Percentiles rank a stretch among this genome's conserved stretches.
Evolutionary conservation across 139 green algal genomes (phyloP).

Genomic region (Chlorella sp.): DNA sequence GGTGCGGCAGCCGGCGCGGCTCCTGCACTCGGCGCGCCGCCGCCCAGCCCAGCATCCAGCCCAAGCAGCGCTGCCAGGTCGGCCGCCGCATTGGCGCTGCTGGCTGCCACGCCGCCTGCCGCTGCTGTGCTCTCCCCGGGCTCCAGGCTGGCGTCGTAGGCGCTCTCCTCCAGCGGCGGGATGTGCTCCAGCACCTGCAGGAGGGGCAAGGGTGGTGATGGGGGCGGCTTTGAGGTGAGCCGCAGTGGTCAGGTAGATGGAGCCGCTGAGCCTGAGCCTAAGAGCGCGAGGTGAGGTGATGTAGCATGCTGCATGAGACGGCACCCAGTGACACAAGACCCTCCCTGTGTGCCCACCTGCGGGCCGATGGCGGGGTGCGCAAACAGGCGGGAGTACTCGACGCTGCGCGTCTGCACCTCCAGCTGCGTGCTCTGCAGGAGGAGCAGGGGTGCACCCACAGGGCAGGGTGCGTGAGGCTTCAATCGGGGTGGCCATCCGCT

Average conservation of each 20-base stretch:
- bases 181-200: conserved; percentile 90
- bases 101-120: background rate
- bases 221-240: no score
- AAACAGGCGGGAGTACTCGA: conserved; percentile 83
- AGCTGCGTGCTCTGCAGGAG: conserved; percentile 57
- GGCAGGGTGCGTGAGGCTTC: no score
- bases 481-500: no score
- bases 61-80: conserved; percentile 59
- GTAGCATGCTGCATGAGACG: no score
- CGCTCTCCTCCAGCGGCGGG: conserved; percentile 85
- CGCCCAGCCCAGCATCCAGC: conserved; percentile 42
- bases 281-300: no score
- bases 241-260: background rate
- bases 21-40: conserved; percentile 5
- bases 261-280: no score
- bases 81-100: conserved; percentile 32
- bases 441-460: no score
- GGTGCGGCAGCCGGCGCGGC: background rate
- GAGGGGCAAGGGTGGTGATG: background rate
- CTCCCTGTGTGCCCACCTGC: conserved; percentile 30
- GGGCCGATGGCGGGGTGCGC: conserved; percentile 57
- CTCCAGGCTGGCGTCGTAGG: conserved; percentile 61
- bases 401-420: conserved; percentile 83
- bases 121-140: background rate
- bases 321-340: background rate